Conservation (phyloP, 2,329 filamentous ascomycete genomes). For the Cladosporium sphaerospermum region DNA sequence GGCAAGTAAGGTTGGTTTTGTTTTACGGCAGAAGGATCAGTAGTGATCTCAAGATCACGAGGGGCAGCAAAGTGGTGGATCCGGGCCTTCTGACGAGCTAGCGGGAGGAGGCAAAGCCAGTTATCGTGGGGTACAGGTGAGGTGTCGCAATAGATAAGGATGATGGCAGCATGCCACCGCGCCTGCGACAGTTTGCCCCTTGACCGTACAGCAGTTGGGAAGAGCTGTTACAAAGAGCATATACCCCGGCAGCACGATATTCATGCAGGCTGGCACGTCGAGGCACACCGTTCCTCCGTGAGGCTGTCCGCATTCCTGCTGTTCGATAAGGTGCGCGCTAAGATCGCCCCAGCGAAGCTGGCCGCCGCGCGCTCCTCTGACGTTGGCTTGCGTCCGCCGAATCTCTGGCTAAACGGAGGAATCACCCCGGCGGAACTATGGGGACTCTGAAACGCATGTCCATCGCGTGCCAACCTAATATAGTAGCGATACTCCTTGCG, state of each 20-base stretch:
- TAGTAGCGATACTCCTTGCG: too few relatives aligned
- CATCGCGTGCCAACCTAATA: too few relatives aligned
- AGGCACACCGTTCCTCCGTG: conserved; percentile 1
- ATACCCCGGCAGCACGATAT: too few relatives aligned
- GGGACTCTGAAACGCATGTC: neutral
- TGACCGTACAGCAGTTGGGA: too few relatives aligned
- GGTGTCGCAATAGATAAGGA: conserved; percentile 7
- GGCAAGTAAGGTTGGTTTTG: neutral
- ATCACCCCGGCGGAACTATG: conserved; percentile 1
- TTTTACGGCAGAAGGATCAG: neutral
- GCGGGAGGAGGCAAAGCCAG: neutral
- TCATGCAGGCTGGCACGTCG: too few relatives aligned
- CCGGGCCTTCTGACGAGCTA: conserved; percentile 8
- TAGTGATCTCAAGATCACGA: conserved; percentile 1
- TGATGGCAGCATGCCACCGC: neutral
- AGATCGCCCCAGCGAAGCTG: conserved; percentile 4
- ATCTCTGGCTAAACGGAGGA: conserved; percentile 3
- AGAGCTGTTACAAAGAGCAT: too few relatives aligned
- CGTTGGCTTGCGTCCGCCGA: conserved; percentile 1
- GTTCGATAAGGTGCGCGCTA: conserved; percentile 8
- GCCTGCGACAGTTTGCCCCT: too few relatives aligned
- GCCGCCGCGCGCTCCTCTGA: neutral
- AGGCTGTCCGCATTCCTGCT: conserved; percentile 1
- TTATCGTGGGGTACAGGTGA: neutral
- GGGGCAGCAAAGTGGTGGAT: neutral